Conservation (phyloP, 176 grass and related monocot species). For the Phragmites australis region DNA sequence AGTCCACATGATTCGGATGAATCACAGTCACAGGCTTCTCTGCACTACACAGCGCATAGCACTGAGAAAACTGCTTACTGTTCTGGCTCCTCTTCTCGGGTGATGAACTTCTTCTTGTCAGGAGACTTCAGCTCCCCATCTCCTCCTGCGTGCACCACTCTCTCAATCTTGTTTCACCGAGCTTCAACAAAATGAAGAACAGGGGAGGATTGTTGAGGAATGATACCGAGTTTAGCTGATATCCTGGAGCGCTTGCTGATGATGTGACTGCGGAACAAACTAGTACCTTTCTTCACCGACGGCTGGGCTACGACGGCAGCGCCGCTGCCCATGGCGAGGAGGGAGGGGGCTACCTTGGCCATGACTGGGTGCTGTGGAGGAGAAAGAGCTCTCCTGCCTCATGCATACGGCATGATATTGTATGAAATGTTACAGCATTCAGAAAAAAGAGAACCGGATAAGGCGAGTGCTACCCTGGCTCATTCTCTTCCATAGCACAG, state of each 20-base stretch:
- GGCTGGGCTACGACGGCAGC: constrained; percentile 20
- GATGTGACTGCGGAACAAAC: not conserved
- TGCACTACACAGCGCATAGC: not conserved
- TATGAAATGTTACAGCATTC: not conserved
- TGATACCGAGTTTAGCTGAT: constrained; percentile 49
- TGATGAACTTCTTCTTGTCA: constrained; percentile 93
- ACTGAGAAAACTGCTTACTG: constrained; percentile 54
- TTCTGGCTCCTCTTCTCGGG: constrained; percentile 85
- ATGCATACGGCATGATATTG: constrained; percentile 21
- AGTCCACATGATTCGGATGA: not conserved
- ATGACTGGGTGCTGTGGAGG: constrained; percentile 32
- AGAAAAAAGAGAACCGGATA: constrained; percentile 36
- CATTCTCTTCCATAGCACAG: constrained; percentile 30
- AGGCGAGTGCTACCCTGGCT: constrained; percentile 35
- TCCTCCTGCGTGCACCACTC: constrained; percentile 43
- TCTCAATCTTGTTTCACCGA: not conserved
- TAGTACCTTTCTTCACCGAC: not conserved
- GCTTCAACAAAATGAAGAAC: not conserved
- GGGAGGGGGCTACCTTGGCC: constrained; percentile 45
- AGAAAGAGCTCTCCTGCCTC: constrained; percentile 29
- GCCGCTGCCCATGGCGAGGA: constrained; percentile 23
- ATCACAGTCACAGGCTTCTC: not conserved
- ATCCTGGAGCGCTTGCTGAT: constrained; percentile 47
- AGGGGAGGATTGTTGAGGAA: not conserved
- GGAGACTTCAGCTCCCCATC: constrained; percentile 69